phyloP scores from a whole-genome alignment of 2,329 filamentous ascomycete species.

The Penicillium sp. region DNA sequence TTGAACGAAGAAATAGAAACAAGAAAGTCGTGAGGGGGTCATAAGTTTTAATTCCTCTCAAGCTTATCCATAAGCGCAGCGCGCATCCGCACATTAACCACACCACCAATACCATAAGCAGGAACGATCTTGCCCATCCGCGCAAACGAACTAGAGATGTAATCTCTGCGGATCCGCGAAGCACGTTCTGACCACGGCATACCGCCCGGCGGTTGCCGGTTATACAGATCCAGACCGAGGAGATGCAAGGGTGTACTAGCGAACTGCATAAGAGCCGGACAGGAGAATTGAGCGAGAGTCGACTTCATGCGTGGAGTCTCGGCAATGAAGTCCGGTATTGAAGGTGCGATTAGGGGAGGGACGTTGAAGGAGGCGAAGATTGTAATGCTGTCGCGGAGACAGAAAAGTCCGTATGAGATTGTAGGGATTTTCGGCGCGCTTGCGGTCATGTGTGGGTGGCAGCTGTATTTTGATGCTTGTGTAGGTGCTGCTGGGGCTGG shows the following conservation, averaged over 20 bases:
- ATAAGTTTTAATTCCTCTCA: constrained; percentile 34
- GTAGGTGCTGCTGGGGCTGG: not conserved
- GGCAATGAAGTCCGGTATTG: constrained; percentile 57
- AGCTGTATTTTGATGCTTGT: not conserved
- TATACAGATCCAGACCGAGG: constrained; percentile 83
- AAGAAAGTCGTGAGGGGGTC: not conserved
- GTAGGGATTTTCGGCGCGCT: constrained; percentile 57
- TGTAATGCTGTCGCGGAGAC: constrained; percentile 78
- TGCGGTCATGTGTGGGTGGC: constrained; percentile 16
- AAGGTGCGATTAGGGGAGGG: constrained; percentile 73
- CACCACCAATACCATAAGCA: constrained; percentile 84
- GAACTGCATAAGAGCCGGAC: constrained; percentile 76
- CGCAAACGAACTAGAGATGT: constrained; percentile 70
- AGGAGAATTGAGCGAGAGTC: constrained; percentile 73
- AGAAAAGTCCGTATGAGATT: constrained; percentile 75
- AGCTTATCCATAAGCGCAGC: constrained; percentile 65
- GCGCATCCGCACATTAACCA: constrained; percentile 76
- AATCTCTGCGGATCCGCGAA: constrained; percentile 69
- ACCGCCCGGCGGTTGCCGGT: constrained; percentile 54
- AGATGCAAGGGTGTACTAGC: constrained; percentile 81
- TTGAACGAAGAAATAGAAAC: not conserved
- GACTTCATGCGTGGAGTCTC: constrained; percentile 50
- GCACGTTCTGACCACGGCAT: constrained; percentile 61
- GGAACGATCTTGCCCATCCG: constrained; percentile 83
- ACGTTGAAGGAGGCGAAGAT: constrained; percentile 93